Conservation (phyloP, 164 flowering plant genomes). For the Aristolochia contorta region DNA sequence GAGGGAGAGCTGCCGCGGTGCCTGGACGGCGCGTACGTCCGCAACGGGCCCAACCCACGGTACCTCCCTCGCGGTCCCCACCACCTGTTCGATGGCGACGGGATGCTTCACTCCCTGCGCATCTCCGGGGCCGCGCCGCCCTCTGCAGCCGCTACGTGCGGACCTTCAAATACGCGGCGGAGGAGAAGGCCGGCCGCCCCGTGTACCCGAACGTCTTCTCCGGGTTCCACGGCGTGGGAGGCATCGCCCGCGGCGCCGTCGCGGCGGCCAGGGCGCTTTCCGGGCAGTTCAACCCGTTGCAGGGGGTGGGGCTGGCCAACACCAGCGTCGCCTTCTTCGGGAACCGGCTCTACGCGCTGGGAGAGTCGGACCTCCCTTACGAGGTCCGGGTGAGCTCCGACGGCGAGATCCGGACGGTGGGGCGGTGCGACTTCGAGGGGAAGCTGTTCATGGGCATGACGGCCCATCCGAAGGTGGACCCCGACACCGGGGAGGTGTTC, state of each 20-base stretch:
- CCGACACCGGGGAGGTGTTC: conserved; percentile 52
- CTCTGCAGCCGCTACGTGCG: conserved; percentile 67
- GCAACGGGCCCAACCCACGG: conserved; percentile 85
- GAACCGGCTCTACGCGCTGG: conserved; percentile 43
- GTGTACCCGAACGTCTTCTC: conserved; percentile 55
- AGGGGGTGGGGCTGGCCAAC: conserved; percentile 66
- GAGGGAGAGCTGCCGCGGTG: conserved; percentile 54
- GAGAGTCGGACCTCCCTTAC: conserved; percentile 74
- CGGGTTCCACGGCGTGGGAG: conserved; percentile 40
- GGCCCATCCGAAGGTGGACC: conserved; percentile 74
- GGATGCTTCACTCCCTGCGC: conserved; percentile 71
- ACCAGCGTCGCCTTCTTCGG: conserved; percentile 57
- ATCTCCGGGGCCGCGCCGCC: conserved; percentile 52
- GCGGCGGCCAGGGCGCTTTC: conserved; percentile 31
- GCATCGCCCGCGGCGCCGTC: conserved; percentile 45
- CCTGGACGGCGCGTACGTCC: conserved; percentile 71
- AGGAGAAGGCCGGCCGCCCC: conserved; percentile 31
- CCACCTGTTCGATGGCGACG: conserved; percentile 87
- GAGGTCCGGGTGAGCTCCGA: conserved; percentile 24
- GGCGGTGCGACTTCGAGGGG: conserved; percentile 52
- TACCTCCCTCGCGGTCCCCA: conserved; percentile 72
- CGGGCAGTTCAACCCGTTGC: conserved; percentile 41
- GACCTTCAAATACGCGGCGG: conserved; percentile 54
- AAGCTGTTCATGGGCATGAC: conserved; percentile 56
- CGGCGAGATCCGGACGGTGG: conserved; percentile 60